Percentiles rank a stretch among this genome's conserved stretches.
Evolutionary conservation across 495 filamentous ascomycete genomes (phyloP).

Genomic region (Cenococcum geophilum): DNA sequence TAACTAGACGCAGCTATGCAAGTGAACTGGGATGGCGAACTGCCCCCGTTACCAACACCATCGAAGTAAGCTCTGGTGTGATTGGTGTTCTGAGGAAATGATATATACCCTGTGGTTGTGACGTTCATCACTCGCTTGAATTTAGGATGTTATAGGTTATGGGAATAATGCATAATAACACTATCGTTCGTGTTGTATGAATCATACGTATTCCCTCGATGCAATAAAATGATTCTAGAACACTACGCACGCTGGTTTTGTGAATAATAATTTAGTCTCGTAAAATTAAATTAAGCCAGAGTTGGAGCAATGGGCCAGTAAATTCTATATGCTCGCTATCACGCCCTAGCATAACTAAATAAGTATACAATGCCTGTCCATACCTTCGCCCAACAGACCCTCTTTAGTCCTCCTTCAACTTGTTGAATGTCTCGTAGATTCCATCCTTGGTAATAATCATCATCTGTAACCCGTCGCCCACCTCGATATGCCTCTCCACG

Average conservation of each 20-base stretch:
- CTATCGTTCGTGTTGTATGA: no score
- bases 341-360: background rate
- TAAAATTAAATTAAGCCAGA: no score
- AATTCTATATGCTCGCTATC: background rate
- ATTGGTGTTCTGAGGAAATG: background rate
- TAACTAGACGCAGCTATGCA: slow-evolving; percentile 38
- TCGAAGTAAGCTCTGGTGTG: background rate
- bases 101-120: background rate
- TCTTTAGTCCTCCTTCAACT: slow-evolving; percentile 85
- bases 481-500: slow-evolving; percentile 97
- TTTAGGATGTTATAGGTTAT: no score
- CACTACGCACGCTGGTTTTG: no score
- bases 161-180: no score
- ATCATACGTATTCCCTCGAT: no score
- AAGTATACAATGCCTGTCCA: background rate
- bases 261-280: no score
- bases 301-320: no score
- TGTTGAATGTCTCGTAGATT: slow-evolving; percentile 74
- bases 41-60: slow-evolving; percentile 31
- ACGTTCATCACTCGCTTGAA: no score
- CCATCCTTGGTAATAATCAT: slow-evolving; percentile 82
- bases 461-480: slow-evolving; percentile 94
- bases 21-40: slow-evolving; percentile 41
- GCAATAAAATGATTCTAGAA: no score
- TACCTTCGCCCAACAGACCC: background rate